Conservation (phyloP, 225 moss, liverwort and hornwort species). For the Antitrichia curtipendula region DNA sequence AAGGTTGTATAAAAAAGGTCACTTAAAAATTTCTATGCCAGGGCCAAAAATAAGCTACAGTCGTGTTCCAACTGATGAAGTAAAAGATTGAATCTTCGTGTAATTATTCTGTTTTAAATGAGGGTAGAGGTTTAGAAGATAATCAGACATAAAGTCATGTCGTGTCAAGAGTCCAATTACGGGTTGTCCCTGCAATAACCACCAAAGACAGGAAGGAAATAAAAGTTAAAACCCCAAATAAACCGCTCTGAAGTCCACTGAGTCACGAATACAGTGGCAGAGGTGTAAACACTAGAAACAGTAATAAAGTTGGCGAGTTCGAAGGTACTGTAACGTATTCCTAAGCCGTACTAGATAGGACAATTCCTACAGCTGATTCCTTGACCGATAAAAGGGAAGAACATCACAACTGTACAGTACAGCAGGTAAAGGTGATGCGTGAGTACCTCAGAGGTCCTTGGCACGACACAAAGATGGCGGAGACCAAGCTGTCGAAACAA, state of each 20-base stretch:
- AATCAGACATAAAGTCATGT: constrained; percentile 70
- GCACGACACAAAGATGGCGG: constrained; percentile 84
- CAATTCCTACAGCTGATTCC: neutral
- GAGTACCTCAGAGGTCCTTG: constrained; percentile 30
- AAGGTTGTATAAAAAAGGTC: neutral
- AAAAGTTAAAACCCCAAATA: neutral
- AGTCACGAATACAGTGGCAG: neutral
- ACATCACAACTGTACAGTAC: neutral
- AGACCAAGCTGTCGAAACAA: constrained; percentile 85
- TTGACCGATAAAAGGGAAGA: neutral
- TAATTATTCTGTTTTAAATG: constrained; percentile 22
- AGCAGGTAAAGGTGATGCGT: neutral
- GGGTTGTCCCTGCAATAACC: constrained; percentile 47
- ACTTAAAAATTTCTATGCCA: neutral
- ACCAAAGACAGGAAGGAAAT: neutral
- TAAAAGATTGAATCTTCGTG: constrained; percentile 23
- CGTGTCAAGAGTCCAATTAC: constrained; percentile 72
- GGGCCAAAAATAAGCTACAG: neutral
- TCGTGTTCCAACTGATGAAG: neutral
- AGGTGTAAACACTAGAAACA: neutral
- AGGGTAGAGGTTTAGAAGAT: constrained; percentile 44
- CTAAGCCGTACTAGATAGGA: neutral
- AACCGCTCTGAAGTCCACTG: neutral
- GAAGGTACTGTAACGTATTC: neutral
- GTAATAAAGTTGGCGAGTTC: neutral